Evolutionary conservation across 257 asterid genomes (phyloP).

Genomic region (Osmanthus fragrans): DNA sequence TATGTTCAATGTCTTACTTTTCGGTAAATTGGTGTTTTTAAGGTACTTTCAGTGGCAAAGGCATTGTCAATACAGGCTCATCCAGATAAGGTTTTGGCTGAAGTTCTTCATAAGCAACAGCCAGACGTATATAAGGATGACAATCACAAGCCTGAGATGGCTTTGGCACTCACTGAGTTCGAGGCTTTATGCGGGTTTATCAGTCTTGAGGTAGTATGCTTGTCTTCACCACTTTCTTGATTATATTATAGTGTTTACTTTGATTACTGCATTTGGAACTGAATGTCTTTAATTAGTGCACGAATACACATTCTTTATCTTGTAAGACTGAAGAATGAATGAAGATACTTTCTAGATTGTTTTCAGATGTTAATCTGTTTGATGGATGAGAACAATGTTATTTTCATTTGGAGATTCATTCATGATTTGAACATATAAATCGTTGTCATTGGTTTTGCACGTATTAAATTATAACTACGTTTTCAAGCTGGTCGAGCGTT

Average conservation of each 20-base stretch:
- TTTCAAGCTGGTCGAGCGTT: too few relatives aligned
- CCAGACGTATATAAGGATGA: conserved; percentile 80
- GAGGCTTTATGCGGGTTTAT: conserved; percentile 92
- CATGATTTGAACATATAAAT: background rate
- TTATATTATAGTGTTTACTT: background rate
- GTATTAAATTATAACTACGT: background rate
- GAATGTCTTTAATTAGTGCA: conserved; percentile 8
- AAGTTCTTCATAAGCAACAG: conserved; percentile 60
- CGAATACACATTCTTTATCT: background rate
- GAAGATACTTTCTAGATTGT: background rate
- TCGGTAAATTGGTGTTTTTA: background rate
- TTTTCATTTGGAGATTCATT: background rate
- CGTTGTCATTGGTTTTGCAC: background rate
- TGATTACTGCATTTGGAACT: background rate
- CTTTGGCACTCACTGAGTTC: conserved; percentile 81
- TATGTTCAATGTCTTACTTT: background rate
- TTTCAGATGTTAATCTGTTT: background rate
- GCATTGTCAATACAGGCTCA: conserved; percentile 96
- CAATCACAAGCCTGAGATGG: conserved; percentile 99
- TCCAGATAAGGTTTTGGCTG: conserved; percentile 91
- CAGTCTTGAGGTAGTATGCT: conserved; percentile 60
- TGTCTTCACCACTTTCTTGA: conserved; percentile 1
- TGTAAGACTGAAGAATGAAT: background rate
- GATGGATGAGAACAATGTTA: background rate
- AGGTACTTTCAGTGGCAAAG: conserved; percentile 93